These are phyloP conservation scores for Cryptosporidium andersoni DNA, from an alignment of 169 alveolate species.

Conservation along the genomic window DNA sequence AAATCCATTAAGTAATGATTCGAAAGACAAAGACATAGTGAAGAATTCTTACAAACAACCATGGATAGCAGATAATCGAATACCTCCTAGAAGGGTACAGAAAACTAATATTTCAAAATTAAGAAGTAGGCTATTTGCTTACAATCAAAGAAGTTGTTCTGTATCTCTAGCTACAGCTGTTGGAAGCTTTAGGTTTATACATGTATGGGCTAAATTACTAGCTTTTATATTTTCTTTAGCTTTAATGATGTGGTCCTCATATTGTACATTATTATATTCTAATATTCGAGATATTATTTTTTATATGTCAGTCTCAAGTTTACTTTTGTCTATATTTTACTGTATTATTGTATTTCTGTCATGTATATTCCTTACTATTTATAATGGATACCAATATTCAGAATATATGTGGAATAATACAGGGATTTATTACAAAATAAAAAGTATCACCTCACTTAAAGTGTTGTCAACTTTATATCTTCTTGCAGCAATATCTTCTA, in stretches of 20 bases:
- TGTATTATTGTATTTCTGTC: background rate
- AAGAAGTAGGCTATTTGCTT: slow-evolving; percentile 55
- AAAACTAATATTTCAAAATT: slow-evolving; percentile 34
- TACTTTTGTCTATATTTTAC: slow-evolving; percentile 21
- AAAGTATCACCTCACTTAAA: slow-evolving; percentile 23
- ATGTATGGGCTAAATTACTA: slow-evolving; percentile 55
- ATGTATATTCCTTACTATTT: background rate
- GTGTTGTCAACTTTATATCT: slow-evolving; percentile 28
- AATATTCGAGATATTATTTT: slow-evolving; percentile 17
- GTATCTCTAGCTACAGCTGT: slow-evolving; percentile 52
- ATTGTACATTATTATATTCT: slow-evolving; percentile 10
- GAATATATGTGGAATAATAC: background rate
- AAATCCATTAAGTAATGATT: too few relatives aligned
- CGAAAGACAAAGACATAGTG: too few relatives aligned
- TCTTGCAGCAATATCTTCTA: slow-evolving; percentile 4
- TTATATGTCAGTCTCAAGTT: slow-evolving; percentile 17
- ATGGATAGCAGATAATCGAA: slow-evolving; percentile 43
- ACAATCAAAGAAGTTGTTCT: slow-evolving; percentile 61
- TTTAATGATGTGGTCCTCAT: slow-evolving; percentile 45
- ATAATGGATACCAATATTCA: background rate
- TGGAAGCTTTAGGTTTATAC: slow-evolving; percentile 43
- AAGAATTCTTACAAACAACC: slow-evolving; percentile 16
- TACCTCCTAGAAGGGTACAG: slow-evolving; percentile 66
- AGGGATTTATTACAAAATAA: background rate
- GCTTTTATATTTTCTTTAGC: slow-evolving; percentile 17